phyloP scores from a whole-genome alignment of 2,329 filamentous ascomycete genomes.

The Macroventuria anomochaeta region DNA sequence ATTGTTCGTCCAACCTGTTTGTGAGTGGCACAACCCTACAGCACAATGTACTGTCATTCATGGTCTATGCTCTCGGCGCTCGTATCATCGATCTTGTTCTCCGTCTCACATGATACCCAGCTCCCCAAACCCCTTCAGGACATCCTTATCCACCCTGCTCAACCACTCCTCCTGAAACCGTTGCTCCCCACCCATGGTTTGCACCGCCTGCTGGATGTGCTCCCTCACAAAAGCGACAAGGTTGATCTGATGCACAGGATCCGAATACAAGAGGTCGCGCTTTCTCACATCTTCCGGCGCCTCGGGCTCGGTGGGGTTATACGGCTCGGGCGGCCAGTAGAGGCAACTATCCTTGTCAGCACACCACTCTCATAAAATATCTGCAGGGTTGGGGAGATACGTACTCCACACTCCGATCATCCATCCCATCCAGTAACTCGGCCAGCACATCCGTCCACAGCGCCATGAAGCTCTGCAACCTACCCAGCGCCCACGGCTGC shows the following conservation, averaged over 20 bases:
- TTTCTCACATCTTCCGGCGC: constrained; percentile 55
- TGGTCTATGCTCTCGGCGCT: too few species aligned
- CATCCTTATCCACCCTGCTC: constrained; percentile 76
- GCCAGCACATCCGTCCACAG: constrained; percentile 76
- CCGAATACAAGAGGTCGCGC: constrained; percentile 61
- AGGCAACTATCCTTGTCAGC: constrained; percentile 42
- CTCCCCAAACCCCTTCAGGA: constrained; percentile 67
- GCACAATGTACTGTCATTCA: too few species aligned
- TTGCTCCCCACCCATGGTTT: constrained; percentile 67
- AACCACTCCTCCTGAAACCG: constrained; percentile 72
- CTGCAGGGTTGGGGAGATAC: constrained; percentile 12
- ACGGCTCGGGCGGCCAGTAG: constrained; percentile 50
- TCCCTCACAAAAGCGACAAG: constrained; percentile 69
- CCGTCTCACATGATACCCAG: constrained; percentile 45
- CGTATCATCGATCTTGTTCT: too few species aligned
- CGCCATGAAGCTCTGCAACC: constrained; percentile 74
- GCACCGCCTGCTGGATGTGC: constrained; percentile 66
- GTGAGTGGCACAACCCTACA: too few species aligned
- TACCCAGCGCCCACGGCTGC: constrained; percentile 63
- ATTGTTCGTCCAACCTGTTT: too few species aligned
- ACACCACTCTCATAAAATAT: neutral
- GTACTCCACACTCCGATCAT: constrained; percentile 52
- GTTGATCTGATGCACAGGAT: constrained; percentile 72
- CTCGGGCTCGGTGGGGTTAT: constrained; percentile 43
- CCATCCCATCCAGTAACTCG: constrained; percentile 68